A percentile compares a stretch with the other conserved stretches of the same genome.
phyloP scores from a whole-genome alignment of 176 grass and related monocot genomes.

The Secale cereale region DNA sequence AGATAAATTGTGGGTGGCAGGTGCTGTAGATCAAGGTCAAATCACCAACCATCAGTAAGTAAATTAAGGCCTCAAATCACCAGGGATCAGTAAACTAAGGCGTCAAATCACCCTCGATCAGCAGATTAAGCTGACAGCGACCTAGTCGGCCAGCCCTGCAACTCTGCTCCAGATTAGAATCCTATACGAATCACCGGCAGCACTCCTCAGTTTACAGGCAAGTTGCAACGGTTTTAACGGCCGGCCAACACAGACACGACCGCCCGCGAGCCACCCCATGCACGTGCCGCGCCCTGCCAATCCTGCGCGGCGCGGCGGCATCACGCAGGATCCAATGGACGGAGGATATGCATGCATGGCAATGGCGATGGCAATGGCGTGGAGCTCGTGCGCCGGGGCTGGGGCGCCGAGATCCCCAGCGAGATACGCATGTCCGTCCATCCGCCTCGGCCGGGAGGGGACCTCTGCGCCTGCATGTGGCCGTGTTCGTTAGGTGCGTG shows the following conservation, averaged over 20 bases:
- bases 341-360: no score
- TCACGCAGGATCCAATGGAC: conserved; percentile 17
- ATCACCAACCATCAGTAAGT: neutral
- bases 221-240: conserved; percentile 45
- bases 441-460: neutral
- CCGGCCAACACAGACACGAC: conserved; percentile 16
- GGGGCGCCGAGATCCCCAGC: conserved; percentile 19
- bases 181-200: neutral
- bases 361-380: neutral
- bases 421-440: conserved; percentile 34
- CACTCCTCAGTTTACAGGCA: neutral
- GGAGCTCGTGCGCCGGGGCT: conserved; percentile 17
- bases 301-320: conserved; percentile 9
- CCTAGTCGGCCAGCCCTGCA: neutral
- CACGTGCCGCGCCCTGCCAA: neutral
- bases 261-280: conserved; percentile 8
- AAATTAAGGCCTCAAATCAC: neutral
- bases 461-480: conserved; percentile 8
- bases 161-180: neutral
- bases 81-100: neutral
- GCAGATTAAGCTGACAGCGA: neutral
- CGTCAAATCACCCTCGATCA: neutral
- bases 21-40: neutral
- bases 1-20: neutral
- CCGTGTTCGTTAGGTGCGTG: conserved; percentile 16